These are phyloP conservation scores for Aristolochia californica DNA, from an alignment of 164 flowering plant genomes.

Conservation along the genomic window DNA sequence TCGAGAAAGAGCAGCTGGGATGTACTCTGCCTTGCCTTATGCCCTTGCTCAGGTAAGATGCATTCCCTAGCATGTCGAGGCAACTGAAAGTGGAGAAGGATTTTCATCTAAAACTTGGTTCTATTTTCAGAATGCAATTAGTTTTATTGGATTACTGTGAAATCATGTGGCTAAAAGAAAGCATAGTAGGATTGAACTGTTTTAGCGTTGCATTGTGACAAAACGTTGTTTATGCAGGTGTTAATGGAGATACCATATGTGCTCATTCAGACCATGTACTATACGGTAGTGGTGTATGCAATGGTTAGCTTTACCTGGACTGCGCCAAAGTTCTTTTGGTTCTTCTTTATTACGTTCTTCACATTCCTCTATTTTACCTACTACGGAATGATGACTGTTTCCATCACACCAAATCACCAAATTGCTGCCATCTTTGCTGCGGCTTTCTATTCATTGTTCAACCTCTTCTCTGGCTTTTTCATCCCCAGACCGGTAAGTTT, in stretches of 20 bases:
- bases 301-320: slow-evolving; percentile 44
- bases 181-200: neutral
- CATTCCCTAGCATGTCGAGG: neutral
- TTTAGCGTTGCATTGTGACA: no score
- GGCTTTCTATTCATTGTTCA: slow-evolving; percentile 67
- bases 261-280: slow-evolving; percentile 27
- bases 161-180: neutral
- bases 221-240: slow-evolving; percentile 16
- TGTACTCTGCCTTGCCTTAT: slow-evolving; percentile 90
- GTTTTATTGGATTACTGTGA: neutral
- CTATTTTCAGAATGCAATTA: neutral
- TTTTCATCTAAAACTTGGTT: neutral
- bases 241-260: slow-evolving; percentile 30
- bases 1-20: slow-evolving; percentile 87
- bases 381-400: slow-evolving; percentile 49
- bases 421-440: slow-evolving; percentile 48
- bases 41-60: slow-evolving; percentile 73
- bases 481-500: slow-evolving; percentile 63
- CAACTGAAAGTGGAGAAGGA: no score
- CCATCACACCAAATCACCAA: slow-evolving; percentile 43
- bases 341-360: slow-evolving; percentile 33
- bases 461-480: slow-evolving; percentile 83
- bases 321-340: slow-evolving; percentile 34
- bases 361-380: slow-evolving; percentile 43
- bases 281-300: slow-evolving; percentile 29